Evolutionary conservation across 805 yeast species (phyloP).

Genomic region (Wickerhamiella lipophila): DNA sequence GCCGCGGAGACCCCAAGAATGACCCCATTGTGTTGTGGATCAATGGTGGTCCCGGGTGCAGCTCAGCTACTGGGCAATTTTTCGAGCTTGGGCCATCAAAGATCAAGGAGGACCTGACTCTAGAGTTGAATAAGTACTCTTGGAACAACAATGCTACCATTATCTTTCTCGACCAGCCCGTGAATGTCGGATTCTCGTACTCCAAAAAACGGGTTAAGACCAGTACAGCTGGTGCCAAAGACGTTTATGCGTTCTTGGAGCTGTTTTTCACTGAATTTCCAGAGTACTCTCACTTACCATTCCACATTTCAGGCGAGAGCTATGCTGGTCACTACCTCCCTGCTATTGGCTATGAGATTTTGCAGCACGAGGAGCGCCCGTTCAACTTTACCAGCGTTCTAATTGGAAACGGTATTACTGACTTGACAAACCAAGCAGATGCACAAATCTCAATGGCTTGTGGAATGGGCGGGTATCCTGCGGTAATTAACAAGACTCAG

Average conservation of each 20-base stretch:
- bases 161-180: conserved; percentile 89
- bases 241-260: conserved; percentile 76
- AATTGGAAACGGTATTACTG: conserved; percentile 91
- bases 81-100: conserved; percentile 90
- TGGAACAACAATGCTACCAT: conserved; percentile 93
- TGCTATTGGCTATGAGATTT: conserved; percentile 50
- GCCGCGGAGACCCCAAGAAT: conserved; percentile 64
- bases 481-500: conserved; percentile 64
- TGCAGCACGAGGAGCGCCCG: conserved; percentile 46
- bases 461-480: conserved; percentile 70
- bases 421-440: conserved; percentile 66
- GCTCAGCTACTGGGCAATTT: conserved; percentile 80
- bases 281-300: conserved; percentile 43
- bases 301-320: conserved; percentile 91
- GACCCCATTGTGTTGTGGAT: conserved; percentile 86
- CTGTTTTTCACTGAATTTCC: conserved; percentile 84
- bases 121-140: conserved; percentile 71
- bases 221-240: conserved; percentile 60
- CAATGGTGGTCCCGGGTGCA: conserved; percentile 98
- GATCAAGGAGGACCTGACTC: conserved; percentile 52
- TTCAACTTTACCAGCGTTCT: conserved; percentile 67
- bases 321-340: conserved; percentile 96
- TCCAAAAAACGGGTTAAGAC: conserved; percentile 25
- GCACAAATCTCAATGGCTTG: conserved; percentile 92
- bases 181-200: conserved; percentile 88